Evolutionary conservation across 1,284 basidiomycete genomes (phyloP), one percentile per base, ranked within the genome.

Genomic region (Ceratobasidium sp.): DNA sequence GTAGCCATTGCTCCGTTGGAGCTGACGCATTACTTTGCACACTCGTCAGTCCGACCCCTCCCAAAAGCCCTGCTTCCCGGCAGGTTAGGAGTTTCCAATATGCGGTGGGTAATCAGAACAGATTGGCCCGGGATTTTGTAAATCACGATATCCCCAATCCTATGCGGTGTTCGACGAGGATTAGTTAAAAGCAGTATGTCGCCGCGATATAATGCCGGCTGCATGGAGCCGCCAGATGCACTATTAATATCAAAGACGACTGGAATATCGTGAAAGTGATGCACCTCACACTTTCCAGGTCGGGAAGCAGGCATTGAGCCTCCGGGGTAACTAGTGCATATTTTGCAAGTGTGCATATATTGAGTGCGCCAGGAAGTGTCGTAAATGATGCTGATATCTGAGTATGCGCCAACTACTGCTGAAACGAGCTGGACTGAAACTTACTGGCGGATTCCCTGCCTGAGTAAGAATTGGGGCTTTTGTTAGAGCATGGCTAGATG

Each of bases 311-410:
- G 11, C 94, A 93, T 61, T 98, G 85, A 11, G 92, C 94, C 82
- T 98, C 98, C 95, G 95, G 98, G 79, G 98, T 93, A 90, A 98
- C 96, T 56, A 99, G 85, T 0, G 95, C 95, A 3, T 94, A 95
- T 0, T 95, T 90, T 66, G 98, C 88, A 75, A 98, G 94, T 9
- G 92, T 91, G 19, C 94, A 89, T 83, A 98, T 95, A 82, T 96
- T 96, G 80, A 98, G 89, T 31, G 91, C 83, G 85, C 98, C 96
- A 37, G 95, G 87, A 16, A 97, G 86, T 53, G 93, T 85, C 94
- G 97, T 72, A 19, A 56, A 24, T 3, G 31, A 24, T 34, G 24
- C 34, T 22, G 16, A 49, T 7, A 14, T 84, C 43, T 83, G 82
- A 53, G 85, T 81, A 76, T 87, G 84, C 78, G 85, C 85, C 78